A percentile compares a stretch with the other conserved stretches of the same genome.
These are phyloP conservation scores for Pichia californica DNA, from an alignment of 805 yeast species.

Conservation along the genomic window DNA sequence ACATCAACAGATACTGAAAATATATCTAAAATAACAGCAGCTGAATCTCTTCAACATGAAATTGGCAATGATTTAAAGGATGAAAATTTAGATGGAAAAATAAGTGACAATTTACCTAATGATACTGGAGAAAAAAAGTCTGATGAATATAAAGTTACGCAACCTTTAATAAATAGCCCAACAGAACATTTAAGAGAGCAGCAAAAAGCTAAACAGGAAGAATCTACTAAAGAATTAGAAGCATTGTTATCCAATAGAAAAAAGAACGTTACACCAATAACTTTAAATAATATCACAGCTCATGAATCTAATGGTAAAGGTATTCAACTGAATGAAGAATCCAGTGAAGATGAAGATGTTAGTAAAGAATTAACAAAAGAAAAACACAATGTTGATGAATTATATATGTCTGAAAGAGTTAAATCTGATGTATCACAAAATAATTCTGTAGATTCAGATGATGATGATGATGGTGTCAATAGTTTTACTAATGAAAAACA, in stretches of 20 bases:
- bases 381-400: constrained; percentile 1
- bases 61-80: no score
- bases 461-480: constrained; percentile 16
- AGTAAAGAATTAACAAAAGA: constrained; percentile 2
- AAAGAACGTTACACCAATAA: not conserved
- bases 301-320: not conserved
- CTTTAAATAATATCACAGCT: not conserved
- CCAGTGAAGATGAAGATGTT: constrained; percentile 17
- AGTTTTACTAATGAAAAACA: not conserved
- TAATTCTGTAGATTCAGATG: constrained; percentile 9
- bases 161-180: no score
- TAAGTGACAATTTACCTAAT: not conserved
- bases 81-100: constrained; percentile 5
- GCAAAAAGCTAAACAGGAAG: no score
- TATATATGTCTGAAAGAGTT: no score
- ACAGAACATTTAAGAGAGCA: no score
- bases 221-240: not conserved
- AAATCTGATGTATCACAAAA: not conserved
- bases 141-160: no score
- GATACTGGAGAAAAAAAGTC: no score
- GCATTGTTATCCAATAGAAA: not conserved
- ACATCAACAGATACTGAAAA: not conserved
- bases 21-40: no score
- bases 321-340: not conserved
- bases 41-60: no score